Percentiles rank a stretch among this genome's conserved stretches.
These are phyloP conservation scores for Nicotiana knightiana DNA, from an alignment of 257 asterid species.

Conservation along the genomic window DNA sequence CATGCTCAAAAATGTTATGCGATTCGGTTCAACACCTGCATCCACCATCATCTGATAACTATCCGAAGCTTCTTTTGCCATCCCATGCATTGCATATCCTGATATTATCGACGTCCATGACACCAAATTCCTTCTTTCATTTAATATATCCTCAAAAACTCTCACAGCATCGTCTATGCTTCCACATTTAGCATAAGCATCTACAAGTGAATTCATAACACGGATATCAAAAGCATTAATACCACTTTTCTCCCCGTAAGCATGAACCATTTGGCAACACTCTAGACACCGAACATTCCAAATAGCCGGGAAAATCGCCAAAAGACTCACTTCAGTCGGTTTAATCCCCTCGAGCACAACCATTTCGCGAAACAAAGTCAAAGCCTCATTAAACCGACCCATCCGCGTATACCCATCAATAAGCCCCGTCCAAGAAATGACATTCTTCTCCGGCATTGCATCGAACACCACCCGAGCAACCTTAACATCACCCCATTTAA, in stretches of 20 bases:
- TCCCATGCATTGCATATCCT: constrained; percentile 65
- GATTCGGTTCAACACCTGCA: constrained; percentile 41
- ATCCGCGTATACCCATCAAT: constrained; percentile 63
- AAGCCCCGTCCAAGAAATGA: constrained; percentile 70
- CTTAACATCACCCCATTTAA: constrained; percentile 49
- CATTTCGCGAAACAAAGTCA: constrained; percentile 49
- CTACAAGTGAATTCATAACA: constrained; percentile 56
- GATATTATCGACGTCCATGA: constrained; percentile 76
- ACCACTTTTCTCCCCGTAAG: constrained; percentile 52
- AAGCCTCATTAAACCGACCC: constrained; percentile 36
- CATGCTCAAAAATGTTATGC: constrained; percentile 50
- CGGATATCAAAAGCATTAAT: constrained; percentile 42
- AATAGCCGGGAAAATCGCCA: constrained; percentile 61
- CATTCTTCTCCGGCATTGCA: constrained; percentile 56
- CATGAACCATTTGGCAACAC: constrained; percentile 49
- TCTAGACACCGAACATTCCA: constrained; percentile 52
- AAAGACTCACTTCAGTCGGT: constrained; percentile 61
- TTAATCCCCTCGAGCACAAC: constrained; percentile 36
- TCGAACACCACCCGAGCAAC: constrained; percentile 44
- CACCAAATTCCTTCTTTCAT: constrained; percentile 43
- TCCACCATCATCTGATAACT: constrained; percentile 42
- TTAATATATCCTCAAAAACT: constrained; percentile 40
- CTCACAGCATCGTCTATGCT: constrained; percentile 38
- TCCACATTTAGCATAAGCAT: constrained; percentile 66
- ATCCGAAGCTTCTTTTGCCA: constrained; percentile 59